Conservation (phyloP, 169 alveolate genomes). For the Eimeria falciformis region DNA sequence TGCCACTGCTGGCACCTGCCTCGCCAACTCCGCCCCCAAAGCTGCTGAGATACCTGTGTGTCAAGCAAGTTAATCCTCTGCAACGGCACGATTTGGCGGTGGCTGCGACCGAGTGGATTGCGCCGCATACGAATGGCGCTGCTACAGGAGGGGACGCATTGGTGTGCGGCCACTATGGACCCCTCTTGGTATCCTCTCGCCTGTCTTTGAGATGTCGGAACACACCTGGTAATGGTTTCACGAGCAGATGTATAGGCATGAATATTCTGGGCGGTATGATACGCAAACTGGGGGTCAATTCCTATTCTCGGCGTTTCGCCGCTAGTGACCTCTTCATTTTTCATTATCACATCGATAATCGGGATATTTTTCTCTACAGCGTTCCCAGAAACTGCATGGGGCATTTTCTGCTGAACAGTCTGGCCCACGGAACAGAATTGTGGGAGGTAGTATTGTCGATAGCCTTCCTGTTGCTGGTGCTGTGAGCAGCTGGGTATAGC, state of each 20-base stretch:
- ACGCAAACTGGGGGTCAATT: too few relatives aligned
- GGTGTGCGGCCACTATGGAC: neutral
- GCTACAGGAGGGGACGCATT: neutral
- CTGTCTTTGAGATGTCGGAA: too few relatives aligned
- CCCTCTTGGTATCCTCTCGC: too few relatives aligned
- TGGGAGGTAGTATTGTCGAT: conserved; percentile 11
- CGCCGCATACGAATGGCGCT: neutral
- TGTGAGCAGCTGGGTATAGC: neutral
- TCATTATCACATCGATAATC: neutral
- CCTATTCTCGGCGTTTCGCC: too few relatives aligned
- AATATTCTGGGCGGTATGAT: too few relatives aligned
- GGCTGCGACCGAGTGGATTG: neutral
- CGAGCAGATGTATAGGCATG: too few relatives aligned
- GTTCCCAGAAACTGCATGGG: neutral
- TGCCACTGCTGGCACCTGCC: conserved; percentile 14
- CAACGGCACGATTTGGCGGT: conserved; percentile 8
- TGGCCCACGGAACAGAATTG: conserved; percentile 18
- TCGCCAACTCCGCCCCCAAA: neutral
- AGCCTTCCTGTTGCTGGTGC: neutral
- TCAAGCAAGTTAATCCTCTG: neutral
- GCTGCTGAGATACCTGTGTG: conserved; percentile 11
- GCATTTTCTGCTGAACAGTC: neutral
- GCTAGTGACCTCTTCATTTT: too few relatives aligned
- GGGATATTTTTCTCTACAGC: conserved; percentile 12
- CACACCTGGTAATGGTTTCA: too few relatives aligned